phyloP scores from a whole-genome alignment of 371 early-diverging fungal genomes.

The Funneliformis caledonium region DNA sequence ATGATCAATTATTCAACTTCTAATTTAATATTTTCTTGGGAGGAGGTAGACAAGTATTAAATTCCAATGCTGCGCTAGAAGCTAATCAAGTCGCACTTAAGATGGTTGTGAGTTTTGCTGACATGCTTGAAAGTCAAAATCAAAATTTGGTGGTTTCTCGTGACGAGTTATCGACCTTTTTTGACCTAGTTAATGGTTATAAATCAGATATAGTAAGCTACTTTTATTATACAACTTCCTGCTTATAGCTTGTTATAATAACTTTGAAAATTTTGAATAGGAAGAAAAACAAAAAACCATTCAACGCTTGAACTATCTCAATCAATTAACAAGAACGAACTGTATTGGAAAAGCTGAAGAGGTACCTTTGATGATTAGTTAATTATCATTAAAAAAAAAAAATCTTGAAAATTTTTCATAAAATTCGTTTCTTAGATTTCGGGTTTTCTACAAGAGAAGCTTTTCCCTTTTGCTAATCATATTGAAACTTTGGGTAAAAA shows the following conservation, averaged over 20 bases:
- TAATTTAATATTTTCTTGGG: background rate
- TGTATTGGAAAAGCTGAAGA: conserved; percentile 13
- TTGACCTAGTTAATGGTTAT: background rate
- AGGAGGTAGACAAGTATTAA: conserved; percentile 20
- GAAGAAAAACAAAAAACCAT: conserved; percentile 19
- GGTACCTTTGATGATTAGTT: background rate
- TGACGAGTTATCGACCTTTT: background rate
- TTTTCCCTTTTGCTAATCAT: background rate
- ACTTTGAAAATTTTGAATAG: background rate
- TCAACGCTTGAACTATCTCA: conserved; percentile 1
- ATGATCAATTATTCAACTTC: background rate
- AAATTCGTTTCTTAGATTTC: background rate
- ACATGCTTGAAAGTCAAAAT: conserved; percentile 7
- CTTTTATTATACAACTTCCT: background rate
- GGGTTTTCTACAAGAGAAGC: background rate
- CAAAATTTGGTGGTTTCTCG: background rate
- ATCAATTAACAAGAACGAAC: conserved; percentile 4
- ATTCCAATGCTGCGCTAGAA: conserved; percentile 24
- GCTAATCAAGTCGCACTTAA: conserved; percentile 19
- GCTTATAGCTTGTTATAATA: background rate
- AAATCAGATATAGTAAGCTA: conserved; percentile 30
- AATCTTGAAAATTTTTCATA: background rate
- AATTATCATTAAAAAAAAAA: background rate
- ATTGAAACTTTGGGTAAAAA: conserved; percentile 21
- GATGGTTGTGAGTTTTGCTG: background rate